A percentile compares a stretch with the other conserved stretches of the same genome.
Conservation (phyloP, 495 filamentous ascomycete genomes). For the Penicillium mononematosum region DNA sequence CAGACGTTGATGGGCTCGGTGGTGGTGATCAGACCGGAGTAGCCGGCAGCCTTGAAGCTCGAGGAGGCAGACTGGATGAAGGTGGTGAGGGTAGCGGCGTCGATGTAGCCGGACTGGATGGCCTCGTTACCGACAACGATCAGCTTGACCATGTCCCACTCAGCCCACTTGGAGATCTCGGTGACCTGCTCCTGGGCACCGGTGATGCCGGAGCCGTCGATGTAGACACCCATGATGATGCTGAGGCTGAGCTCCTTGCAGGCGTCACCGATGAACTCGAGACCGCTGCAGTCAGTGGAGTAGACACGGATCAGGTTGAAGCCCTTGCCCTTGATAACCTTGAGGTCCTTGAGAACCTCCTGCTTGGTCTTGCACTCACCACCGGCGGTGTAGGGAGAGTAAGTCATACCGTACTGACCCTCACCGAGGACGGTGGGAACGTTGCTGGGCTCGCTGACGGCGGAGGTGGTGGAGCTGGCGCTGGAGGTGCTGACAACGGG, state of each 20-base stretch:
- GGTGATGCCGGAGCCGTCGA: conserved; percentile 61
- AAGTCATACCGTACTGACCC: conserved; percentile 83
- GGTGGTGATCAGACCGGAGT: conserved; percentile 74
- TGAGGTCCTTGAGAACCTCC: conserved; percentile 64
- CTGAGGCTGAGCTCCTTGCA: conserved; percentile 61
- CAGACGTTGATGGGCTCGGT: conserved; percentile 79
- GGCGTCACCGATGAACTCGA: conserved; percentile 69
- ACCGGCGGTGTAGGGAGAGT: conserved; percentile 71
- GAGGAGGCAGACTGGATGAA: conserved; percentile 62
- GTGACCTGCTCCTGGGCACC: conserved; percentile 64
- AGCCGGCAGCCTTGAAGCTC: conserved; percentile 58
- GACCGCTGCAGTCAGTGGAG: conserved; percentile 83
- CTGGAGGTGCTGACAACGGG: conserved; percentile 19
- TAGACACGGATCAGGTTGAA: conserved; percentile 86
- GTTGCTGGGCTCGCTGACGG: neutral
- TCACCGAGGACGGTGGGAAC: conserved; percentile 27
- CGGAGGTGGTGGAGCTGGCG: conserved; percentile 23
- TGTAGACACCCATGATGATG: conserved; percentile 84
- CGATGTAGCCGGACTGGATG: conserved; percentile 65
- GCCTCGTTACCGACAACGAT: conserved; percentile 90
- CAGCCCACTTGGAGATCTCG: conserved; percentile 68
- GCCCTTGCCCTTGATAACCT: conserved; percentile 65
- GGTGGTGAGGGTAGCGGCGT: conserved; percentile 57
- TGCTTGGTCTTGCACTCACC: conserved; percentile 65
- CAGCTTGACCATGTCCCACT: conserved; percentile 74